A percentile compares a stretch with the other conserved stretches of the same genome.
Conservation (phyloP, 352 stramenopile genomes). For the Peronospora belbahrii region DNA sequence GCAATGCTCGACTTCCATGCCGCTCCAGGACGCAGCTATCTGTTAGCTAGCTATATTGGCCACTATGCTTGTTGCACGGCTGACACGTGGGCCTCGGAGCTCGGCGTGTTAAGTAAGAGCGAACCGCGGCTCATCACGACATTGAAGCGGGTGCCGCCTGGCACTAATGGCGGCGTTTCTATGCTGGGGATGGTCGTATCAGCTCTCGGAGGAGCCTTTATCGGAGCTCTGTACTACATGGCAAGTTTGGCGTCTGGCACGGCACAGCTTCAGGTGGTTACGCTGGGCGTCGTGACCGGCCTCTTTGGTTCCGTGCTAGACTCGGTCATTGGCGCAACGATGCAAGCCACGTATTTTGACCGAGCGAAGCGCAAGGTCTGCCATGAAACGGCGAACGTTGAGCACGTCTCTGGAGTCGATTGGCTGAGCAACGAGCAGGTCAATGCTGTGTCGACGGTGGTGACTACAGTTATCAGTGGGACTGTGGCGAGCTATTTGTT, state of each 20-base stretch:
- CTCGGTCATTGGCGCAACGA: conserved; percentile 73
- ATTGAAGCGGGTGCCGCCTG: conserved; percentile 67
- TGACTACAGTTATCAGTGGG: conserved; percentile 42
- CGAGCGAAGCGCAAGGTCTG: conserved; percentile 49
- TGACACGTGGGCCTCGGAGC: conserved; percentile 93
- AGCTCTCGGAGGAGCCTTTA: conserved; percentile 77
- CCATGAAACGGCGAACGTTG: conserved; percentile 19
- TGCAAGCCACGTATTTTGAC: conserved; percentile 76
- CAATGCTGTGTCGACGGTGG: conserved; percentile 58
- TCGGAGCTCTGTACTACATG: conserved; percentile 72
- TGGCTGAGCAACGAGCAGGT: conserved; percentile 68
- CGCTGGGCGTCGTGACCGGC: conserved; percentile 46
- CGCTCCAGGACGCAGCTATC: conserved; percentile 30
- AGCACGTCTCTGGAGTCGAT: conserved; percentile 26
- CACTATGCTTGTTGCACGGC: conserved; percentile 91
- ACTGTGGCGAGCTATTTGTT: conserved; percentile 39
- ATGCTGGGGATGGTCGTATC: conserved; percentile 73
- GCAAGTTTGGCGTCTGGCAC: conserved; percentile 30
- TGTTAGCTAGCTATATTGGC: conserved; percentile 78
- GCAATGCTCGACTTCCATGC: conserved; percentile 30
- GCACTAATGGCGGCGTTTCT: conserved; percentile 93
- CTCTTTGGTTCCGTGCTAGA: conserved; percentile 76
- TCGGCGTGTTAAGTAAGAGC: conserved; percentile 84
- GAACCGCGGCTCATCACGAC: conserved; percentile 85
- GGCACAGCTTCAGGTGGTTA: conserved; percentile 42